These are phyloP conservation scores for Teratosphaeria destructans DNA, from an alignment of 2,329 filamentous ascomycete genomes.

Conservation along the genomic window DNA sequence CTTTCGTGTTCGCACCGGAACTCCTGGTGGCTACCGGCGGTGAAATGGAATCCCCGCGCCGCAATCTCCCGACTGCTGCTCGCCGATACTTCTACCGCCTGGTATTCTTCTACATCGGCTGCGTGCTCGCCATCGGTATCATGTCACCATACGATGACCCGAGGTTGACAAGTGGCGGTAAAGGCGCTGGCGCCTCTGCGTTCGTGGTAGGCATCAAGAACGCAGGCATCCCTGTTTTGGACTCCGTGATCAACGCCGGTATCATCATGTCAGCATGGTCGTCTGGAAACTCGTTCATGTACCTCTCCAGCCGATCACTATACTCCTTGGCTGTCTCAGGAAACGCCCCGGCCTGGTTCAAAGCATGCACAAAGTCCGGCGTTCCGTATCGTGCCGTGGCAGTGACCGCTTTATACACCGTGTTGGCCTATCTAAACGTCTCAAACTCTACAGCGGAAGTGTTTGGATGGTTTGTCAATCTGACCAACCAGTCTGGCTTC, in stretches of 20 bases:
- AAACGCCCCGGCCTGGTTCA: slow-evolving; percentile 49
- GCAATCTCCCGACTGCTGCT: slow-evolving; percentile 49
- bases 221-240: slow-evolving; percentile 45
- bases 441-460: slow-evolving; percentile 34
- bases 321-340: slow-evolving; percentile 50
- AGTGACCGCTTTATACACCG: slow-evolving; percentile 33
- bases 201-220: slow-evolving; percentile 24
- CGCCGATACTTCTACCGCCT: slow-evolving; percentile 53
- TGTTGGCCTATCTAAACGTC: slow-evolving; percentile 40
- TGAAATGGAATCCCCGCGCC: slow-evolving; percentile 48
- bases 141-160: slow-evolving; percentile 46
- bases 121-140: slow-evolving; percentile 50
- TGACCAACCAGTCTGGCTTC: slow-evolving; percentile 49
- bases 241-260: slow-evolving; percentile 58
- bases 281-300: slow-evolving; percentile 46
- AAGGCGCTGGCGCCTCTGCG: slow-evolving; percentile 1
- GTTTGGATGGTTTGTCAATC: slow-evolving; percentile 62
- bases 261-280: slow-evolving; percentile 56
- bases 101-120: slow-evolving; percentile 51
- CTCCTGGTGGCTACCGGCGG: slow-evolving; percentile 43
- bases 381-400: slow-evolving; percentile 42
- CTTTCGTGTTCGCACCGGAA: slow-evolving; percentile 47
- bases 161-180: slow-evolving; percentile 33
- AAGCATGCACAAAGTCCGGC: slow-evolving; percentile 49
- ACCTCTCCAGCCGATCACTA: slow-evolving; percentile 42